Evolutionary conservation across 2,329 filamentous ascomycete genomes (phyloP).

Genomic region (Fusarium sp.): DNA sequence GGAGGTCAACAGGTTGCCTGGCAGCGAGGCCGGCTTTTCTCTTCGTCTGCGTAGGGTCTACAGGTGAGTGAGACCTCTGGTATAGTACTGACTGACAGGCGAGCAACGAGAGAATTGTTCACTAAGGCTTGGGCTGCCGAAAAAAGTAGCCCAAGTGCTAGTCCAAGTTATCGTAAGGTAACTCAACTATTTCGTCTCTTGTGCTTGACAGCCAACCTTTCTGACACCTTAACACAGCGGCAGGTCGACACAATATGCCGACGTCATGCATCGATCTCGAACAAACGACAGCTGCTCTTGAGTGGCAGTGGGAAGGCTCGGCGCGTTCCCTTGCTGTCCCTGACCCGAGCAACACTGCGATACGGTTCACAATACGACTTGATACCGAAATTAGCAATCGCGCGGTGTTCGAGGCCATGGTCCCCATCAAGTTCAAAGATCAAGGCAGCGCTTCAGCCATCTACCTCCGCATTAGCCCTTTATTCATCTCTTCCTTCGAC

Average conservation of each 20-base stretch:
- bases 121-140: neutral
- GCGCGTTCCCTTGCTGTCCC: neutral
- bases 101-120: neutral
- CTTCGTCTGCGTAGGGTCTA: neutral
- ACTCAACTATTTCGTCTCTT: neutral
- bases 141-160: neutral
- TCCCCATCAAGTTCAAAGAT: slow-evolving; percentile 23
- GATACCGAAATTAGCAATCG: neutral
- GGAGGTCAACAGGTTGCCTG: slow-evolving; percentile 10
- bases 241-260: neutral
- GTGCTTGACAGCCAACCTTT: neutral
- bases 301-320: slow-evolving; percentile 10
- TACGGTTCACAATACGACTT: slow-evolving; percentile 1
- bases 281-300: slow-evolving; percentile 1
- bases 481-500: neutral
- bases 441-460: slow-evolving; percentile 2
- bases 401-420: slow-evolving; percentile 12
- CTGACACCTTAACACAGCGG: neutral
- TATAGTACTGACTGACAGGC: neutral
- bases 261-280: slow-evolving; percentile 5
- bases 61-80: neutral
- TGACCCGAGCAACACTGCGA: slow-evolving; percentile 2
- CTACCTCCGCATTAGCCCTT: slow-evolving; percentile 7
- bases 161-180: neutral
- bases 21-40: neutral